Conservation (phyloP, 805 yeast genomes). For the Isabelozyma heimii region DNA sequence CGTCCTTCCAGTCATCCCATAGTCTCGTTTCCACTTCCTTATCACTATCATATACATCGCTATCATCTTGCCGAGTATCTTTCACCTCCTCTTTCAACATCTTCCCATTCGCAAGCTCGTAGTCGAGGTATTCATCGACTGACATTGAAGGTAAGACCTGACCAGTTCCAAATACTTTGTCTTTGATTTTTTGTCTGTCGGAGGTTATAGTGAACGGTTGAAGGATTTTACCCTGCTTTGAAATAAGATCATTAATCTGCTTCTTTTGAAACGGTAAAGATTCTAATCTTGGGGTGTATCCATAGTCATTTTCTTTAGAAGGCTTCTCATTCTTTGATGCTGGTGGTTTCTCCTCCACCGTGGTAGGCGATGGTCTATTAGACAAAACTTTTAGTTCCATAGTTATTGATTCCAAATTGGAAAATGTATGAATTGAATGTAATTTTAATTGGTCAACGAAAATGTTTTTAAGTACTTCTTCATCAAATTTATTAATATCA, state of each 20-base stretch:
- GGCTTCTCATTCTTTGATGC: conserved; percentile 2
- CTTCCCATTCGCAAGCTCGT: conserved; percentile 83
- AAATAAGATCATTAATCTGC: conserved; percentile 38
- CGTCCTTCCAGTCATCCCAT: conserved; percentile 94
- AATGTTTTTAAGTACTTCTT: conserved; percentile 58
- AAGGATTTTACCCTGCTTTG: conserved; percentile 73
- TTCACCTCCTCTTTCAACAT: conserved; percentile 52
- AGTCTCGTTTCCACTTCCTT: conserved; percentile 74
- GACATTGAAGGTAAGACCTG: conserved; percentile 92
- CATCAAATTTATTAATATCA: conserved; percentile 46
- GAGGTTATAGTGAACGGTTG: conserved; percentile 77
- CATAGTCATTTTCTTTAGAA: conserved; percentile 26
- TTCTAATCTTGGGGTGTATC: conserved; percentile 67
- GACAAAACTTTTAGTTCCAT: conserved; percentile 68
- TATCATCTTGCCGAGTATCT: conserved; percentile 35
- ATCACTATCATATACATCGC: conserved; percentile 61
- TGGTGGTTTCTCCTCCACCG: conserved; percentile 4
- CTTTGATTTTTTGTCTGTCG: conserved; percentile 52
- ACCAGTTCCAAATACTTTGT: conserved; percentile 84
- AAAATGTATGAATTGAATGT: conserved; percentile 52
- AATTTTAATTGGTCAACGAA: conserved; percentile 55
- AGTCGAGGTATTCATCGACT: conserved; percentile 85
- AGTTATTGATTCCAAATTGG: conserved; percentile 52
- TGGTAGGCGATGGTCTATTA: conserved; percentile 30
- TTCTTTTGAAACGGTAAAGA: conserved; percentile 27